Percentiles rank a stretch among this genome's conserved stretches.
Conservation (phyloP, 768 basidiomycete species). For the Lentinus tigrinus region DNA sequence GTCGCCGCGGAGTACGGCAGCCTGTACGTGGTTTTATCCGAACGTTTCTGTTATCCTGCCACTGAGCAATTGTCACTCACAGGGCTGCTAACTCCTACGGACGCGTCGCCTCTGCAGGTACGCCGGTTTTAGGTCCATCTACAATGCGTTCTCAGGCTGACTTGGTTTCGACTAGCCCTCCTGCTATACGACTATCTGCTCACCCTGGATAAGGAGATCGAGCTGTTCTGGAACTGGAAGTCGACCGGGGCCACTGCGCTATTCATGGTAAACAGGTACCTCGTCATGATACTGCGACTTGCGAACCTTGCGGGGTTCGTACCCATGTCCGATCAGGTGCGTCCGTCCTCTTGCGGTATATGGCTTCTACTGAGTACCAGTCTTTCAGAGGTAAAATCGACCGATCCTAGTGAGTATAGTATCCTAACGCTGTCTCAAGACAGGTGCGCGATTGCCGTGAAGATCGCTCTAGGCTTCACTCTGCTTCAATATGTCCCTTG, state of each 20-base stretch:
- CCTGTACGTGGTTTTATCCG: too few relatives aligned
- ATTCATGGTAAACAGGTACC: background rate
- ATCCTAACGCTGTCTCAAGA: background rate
- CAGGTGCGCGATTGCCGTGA: background rate
- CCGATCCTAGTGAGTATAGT: too few relatives aligned
- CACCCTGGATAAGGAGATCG: background rate
- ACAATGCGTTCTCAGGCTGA: too few relatives aligned
- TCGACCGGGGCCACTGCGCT: background rate
- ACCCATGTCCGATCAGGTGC: background rate
- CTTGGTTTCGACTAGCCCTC: background rate
- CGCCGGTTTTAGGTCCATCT: too few relatives aligned
- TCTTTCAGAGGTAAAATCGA: background rate
- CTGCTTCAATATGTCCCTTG: background rate
- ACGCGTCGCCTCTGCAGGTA: too few relatives aligned
- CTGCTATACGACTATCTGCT: background rate
- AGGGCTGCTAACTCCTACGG: too few relatives aligned
- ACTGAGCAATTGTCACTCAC: too few relatives aligned
- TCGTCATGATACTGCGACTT: background rate
- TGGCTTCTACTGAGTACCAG: background rate
- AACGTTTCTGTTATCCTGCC: too few relatives aligned
- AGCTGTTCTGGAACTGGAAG: background rate
- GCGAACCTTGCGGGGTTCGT: background rate
- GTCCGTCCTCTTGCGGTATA: background rate
- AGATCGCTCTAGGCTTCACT: background rate
- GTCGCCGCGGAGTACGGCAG: too few relatives aligned